Evolutionary conservation across 2,329 filamentous ascomycete genomes (phyloP).

Genomic region (Truncatella angustata): DNA sequence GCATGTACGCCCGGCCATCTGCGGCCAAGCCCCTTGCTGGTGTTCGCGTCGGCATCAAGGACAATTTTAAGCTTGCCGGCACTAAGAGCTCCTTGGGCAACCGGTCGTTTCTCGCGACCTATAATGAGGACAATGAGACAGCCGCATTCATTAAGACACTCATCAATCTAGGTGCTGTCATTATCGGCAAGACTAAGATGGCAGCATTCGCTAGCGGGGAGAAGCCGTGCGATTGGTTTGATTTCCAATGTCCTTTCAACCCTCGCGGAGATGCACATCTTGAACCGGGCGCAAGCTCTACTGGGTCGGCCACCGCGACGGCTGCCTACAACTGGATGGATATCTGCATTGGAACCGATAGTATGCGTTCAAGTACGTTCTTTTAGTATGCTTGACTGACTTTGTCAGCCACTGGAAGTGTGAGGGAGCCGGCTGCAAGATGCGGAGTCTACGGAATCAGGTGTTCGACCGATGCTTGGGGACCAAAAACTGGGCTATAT

Average conservation of each 20-base stretch:
- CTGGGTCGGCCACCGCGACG: not conserved
- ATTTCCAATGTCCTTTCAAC: not conserved
- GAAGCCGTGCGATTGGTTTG: not conserved
- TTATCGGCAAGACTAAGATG: not conserved
- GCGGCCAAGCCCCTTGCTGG: not conserved
- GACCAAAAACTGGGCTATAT: too few species aligned
- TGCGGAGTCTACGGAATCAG: too few species aligned
- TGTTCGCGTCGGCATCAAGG: slow-evolving; percentile 1
- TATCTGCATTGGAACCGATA: not conserved
- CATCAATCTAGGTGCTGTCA: not conserved
- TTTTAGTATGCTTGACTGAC: too few species aligned
- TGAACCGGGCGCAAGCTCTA: not conserved
- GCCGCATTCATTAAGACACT: not conserved
- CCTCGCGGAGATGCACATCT: not conserved
- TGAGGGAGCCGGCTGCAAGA: too few species aligned
- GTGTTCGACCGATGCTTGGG: too few species aligned
- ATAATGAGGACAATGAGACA: not conserved
- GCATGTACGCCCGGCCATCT: not conserved
- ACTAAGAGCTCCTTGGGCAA: not conserved
- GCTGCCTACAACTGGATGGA: slow-evolving; percentile 1
- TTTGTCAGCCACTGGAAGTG: too few species aligned
- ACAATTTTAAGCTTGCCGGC: not conserved
- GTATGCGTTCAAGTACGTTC: too few species aligned
- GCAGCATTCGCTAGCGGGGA: not conserved
- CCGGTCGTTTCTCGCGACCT: not conserved